Conservation (phyloP, 2,329 filamentous ascomycete genomes). For the Cercospora beticola region DNA sequence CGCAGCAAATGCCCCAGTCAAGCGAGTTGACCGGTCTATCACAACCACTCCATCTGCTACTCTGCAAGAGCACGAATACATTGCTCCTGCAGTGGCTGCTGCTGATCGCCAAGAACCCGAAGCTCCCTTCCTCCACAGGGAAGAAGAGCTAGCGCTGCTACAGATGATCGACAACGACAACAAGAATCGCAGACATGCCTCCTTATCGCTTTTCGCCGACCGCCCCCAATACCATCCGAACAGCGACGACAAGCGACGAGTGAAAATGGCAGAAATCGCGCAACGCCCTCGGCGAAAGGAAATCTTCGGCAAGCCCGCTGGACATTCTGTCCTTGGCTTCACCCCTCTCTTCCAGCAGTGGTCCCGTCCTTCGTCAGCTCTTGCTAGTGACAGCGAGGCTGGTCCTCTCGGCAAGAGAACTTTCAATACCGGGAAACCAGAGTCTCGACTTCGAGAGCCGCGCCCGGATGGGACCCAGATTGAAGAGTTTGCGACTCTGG, state of each 20-base stretch:
- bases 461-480: neutral
- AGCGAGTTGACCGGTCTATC: neutral
- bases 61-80: neutral
- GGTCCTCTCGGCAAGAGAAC: neutral
- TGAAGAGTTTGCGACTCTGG: slow-evolving; percentile 7
- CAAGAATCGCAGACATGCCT: neutral
- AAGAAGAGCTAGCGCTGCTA: slow-evolving; percentile 7
- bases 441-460: neutral
- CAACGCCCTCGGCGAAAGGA: slow-evolving; percentile 41
- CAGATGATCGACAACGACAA: slow-evolving; percentile 4
- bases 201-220: slow-evolving; percentile 21
- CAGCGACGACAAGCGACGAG: slow-evolving; percentile 44
- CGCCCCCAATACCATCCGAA: slow-evolving; percentile 30
- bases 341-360: neutral
- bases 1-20: neutral
- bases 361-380: neutral
- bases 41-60: neutral
- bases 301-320: slow-evolving; percentile 28
- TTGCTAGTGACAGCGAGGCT: neutral
- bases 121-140: neutral
- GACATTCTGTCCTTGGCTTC: slow-evolving; percentile 9
- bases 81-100: neutral
- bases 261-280: slow-evolving; percentile 57
- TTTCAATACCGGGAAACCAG: neutral
- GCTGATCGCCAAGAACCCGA: neutral